A percentile compares a stretch with the other conserved stretches of the same genome.
phyloP scores from a whole-genome alignment of 1,284 basidiomycete genomes.

The Cystobasidium slooffiae region DNA sequence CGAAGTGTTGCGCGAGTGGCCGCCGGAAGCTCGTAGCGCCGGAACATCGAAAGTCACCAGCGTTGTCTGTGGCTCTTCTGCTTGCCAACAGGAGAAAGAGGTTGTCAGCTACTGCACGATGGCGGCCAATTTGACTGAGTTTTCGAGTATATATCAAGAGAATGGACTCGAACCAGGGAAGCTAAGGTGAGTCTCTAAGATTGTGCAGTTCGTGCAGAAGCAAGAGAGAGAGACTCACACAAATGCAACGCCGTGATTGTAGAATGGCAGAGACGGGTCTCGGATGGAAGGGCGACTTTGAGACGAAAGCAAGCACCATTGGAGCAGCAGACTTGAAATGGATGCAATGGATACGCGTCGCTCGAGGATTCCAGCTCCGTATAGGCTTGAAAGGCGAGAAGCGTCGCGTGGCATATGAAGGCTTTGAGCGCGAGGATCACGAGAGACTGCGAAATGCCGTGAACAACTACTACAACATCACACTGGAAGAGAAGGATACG shows the following conservation, averaged over 20 bases:
- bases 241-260: not conserved
- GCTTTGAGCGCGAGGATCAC: constrained; percentile 76
- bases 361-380: constrained; percentile 86
- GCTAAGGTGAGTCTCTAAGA: constrained; percentile 21
- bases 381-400: constrained; percentile 68
- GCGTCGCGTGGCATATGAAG: constrained; percentile 80
- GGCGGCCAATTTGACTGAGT: constrained; percentile 30
- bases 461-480: constrained; percentile 72
- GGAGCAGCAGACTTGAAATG: constrained; percentile 37
- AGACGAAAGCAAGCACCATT: constrained; percentile 32
- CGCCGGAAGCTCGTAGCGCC: no score
- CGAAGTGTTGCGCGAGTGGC: no score
- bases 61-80: not conserved
- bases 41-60: no score
- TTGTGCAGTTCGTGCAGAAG: constrained; percentile 2
- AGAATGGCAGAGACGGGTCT: constrained; percentile 41
- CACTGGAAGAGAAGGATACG: constrained; percentile 82
- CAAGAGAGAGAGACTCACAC: not conserved
- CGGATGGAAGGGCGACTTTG: constrained; percentile 41
- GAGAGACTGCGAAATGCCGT: constrained; percentile 56
- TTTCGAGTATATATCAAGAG: constrained; percentile 36
- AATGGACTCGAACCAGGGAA: constrained; percentile 43
- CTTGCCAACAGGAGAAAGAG: not conserved
- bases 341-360: constrained; percentile 62
- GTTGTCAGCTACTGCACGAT: not conserved